These are phyloP conservation scores for Pugionium cornutum DNA, from an alignment of 345 rosid genomes.

Conservation along the genomic window DNA sequence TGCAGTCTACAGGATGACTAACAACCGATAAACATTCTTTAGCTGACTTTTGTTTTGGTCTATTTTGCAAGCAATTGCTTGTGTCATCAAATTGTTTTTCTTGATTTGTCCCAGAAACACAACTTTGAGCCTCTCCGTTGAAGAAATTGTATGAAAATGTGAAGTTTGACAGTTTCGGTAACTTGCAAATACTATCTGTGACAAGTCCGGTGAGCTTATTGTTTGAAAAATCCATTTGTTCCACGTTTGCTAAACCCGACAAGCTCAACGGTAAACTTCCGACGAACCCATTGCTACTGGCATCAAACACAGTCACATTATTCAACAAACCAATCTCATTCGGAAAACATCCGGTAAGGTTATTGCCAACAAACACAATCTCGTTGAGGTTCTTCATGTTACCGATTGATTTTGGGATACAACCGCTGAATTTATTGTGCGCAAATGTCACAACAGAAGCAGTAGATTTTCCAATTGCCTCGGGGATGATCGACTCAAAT, in stretches of 20 bases:
- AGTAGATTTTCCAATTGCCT: conserved; percentile 62
- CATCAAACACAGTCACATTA: conserved; percentile 64
- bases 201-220: conserved; percentile 69
- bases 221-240: conserved; percentile 46
- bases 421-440: conserved; percentile 63
- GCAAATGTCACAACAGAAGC: conserved; percentile 68
- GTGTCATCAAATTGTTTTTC: conserved; percentile 48
- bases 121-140: conserved; percentile 49
- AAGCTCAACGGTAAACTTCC: conserved; percentile 55
- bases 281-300: conserved; percentile 47
- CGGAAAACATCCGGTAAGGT: conserved; percentile 73
- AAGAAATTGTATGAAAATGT: conserved; percentile 67
- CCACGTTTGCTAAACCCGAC: conserved; percentile 42
- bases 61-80: conserved; percentile 49
- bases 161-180: conserved; percentile 57
- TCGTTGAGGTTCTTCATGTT: conserved; percentile 68
- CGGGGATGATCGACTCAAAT: conserved; percentile 63
- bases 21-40: conserved; percentile 47
- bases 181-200: conserved; percentile 53
- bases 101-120: conserved; percentile 40
- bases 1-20: conserved; percentile 54
- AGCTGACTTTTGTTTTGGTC: conserved; percentile 49
- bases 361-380: conserved; percentile 56
- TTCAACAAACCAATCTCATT: conserved; percentile 54
- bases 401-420: conserved; percentile 69